Evolutionary conservation across 2,329 filamentous ascomycete genomes (phyloP).

Genomic region (Ophiognomonia clavigignenti-juglandacearum): DNA sequence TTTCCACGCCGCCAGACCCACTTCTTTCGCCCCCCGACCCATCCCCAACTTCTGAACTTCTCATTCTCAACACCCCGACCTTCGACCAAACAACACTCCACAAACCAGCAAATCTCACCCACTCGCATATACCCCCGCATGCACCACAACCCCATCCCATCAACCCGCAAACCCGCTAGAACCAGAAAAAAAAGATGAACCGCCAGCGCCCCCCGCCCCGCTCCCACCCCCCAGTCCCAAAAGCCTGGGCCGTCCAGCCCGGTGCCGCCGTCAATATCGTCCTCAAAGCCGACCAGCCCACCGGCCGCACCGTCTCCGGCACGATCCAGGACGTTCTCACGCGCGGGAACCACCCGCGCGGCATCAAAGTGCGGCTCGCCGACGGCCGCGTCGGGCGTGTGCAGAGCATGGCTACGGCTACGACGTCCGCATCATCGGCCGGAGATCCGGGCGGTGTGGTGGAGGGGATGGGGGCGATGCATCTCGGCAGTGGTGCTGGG

Average conservation of each 20-base stretch:
- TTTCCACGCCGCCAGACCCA: too few relatives aligned
- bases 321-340: conserved; percentile 65
- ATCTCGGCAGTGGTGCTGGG: too few relatives aligned
- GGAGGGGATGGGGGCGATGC: not conserved
- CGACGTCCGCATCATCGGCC: not conserved
- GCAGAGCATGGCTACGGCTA: conserved; percentile 48
- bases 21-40: too few relatives aligned
- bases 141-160: not conserved
- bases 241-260: conserved; percentile 46
- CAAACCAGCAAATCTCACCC: not conserved
- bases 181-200: not conserved
- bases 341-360: conserved; percentile 67
- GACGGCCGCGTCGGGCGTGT: conserved; percentile 72
- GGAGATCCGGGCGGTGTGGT: conserved; percentile 1
- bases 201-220: not conserved
- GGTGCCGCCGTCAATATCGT: conserved; percentile 67
- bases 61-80: not conserved
- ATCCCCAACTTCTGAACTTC: not conserved
- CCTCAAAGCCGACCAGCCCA: conserved; percentile 71
- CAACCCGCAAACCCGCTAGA: not conserved
- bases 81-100: too few relatives aligned
- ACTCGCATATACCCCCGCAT: not conserved
- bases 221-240: conserved; percentile 34
- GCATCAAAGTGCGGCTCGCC: conserved; percentile 70
- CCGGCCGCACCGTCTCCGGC: conserved; percentile 65